Conservation (phyloP, 179 eudicot species). For the Spergularia azorica region DNA sequence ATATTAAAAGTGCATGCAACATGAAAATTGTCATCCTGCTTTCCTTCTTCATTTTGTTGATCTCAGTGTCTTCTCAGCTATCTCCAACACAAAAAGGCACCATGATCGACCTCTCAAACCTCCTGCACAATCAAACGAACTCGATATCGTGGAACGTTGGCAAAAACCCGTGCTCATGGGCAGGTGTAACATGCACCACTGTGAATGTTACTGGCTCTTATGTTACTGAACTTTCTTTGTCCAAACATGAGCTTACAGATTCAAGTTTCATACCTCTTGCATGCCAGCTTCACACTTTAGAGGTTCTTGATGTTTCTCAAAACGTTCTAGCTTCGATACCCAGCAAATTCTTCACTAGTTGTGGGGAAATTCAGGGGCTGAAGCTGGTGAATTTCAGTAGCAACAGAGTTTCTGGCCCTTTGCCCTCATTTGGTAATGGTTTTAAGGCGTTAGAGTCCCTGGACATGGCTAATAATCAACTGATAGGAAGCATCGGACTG, state of each 20-base stretch:
- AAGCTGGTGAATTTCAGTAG: slow-evolving; percentile 60
- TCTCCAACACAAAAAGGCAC: slow-evolving; percentile 40
- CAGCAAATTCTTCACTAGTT: slow-evolving; percentile 41
- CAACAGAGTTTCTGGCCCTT: slow-evolving; percentile 44
- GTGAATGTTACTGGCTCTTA: slow-evolving; percentile 17
- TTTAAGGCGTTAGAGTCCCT: slow-evolving; percentile 49
- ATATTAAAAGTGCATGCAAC: background rate
- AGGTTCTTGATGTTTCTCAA: slow-evolving; percentile 61
- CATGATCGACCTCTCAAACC: slow-evolving; percentile 46
- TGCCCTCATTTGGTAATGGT: slow-evolving; percentile 56
- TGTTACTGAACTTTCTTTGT: slow-evolving; percentile 44
- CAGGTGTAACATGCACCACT: slow-evolving; percentile 54
- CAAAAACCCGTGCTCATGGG: slow-evolving; percentile 72
- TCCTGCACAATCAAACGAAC: slow-evolving; percentile 35
- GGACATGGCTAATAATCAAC: slow-evolving; percentile 54
- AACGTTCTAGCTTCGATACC: slow-evolving; percentile 58
- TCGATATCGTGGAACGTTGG: slow-evolving; percentile 39
- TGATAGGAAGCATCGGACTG: slow-evolving; percentile 37
- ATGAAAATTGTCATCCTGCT: slow-evolving; percentile 15
- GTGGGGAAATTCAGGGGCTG: slow-evolving; percentile 49
- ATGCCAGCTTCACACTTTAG: slow-evolving; percentile 57
- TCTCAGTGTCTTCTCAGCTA: slow-evolving; percentile 41
- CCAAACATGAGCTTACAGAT: slow-evolving; percentile 38
- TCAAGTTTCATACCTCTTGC: slow-evolving; percentile 38
- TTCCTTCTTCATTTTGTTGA: slow-evolving; percentile 28